phyloP scores from a whole-genome alignment of 768 basidiomycete species.

The Candolleomyces aberdarensis region DNA sequence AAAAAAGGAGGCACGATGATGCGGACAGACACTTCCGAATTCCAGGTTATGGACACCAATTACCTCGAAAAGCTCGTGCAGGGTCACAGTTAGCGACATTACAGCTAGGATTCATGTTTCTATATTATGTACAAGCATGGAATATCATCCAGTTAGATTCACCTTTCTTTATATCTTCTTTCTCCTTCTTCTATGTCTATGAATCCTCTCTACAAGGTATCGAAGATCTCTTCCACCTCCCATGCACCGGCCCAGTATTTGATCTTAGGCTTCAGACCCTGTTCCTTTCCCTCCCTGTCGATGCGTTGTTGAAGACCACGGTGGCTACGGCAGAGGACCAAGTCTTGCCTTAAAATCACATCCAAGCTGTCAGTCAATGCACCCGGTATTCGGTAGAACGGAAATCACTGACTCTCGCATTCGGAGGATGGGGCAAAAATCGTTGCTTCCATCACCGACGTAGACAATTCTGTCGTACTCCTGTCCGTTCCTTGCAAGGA shows the following conservation, averaged over 20 bases:
- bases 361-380: background rate
- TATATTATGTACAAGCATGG: background rate
- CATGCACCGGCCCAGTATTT: constrained; percentile 92
- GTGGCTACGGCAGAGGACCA: constrained; percentile 73
- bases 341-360: constrained; percentile 62
- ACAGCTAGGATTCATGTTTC: background rate
- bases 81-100: constrained; percentile 2
- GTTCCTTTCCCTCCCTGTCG: constrained; percentile 57
- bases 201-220: constrained; percentile 27
- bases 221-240: constrained; percentile 90
- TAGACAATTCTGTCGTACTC: constrained; percentile 80
- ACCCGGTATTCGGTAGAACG: background rate
- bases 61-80: constrained; percentile 61
- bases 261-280: constrained; percentile 69
- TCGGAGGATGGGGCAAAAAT: constrained; percentile 89
- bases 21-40: constrained; percentile 66
- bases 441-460: constrained; percentile 92
- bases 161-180: background rate
- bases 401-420: constrained; percentile 57
- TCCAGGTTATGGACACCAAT: constrained; percentile 69
- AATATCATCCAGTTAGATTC: background rate
- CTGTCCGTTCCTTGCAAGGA: constrained; percentile 57
- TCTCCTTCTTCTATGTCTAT: background rate
- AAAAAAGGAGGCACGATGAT: constrained; percentile 79
- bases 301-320: constrained; percentile 82